These are phyloP conservation scores for Auricularia sp. DNA, from an alignment of 768 basidiomycete genomes.

Conservation along the genomic window DNA sequence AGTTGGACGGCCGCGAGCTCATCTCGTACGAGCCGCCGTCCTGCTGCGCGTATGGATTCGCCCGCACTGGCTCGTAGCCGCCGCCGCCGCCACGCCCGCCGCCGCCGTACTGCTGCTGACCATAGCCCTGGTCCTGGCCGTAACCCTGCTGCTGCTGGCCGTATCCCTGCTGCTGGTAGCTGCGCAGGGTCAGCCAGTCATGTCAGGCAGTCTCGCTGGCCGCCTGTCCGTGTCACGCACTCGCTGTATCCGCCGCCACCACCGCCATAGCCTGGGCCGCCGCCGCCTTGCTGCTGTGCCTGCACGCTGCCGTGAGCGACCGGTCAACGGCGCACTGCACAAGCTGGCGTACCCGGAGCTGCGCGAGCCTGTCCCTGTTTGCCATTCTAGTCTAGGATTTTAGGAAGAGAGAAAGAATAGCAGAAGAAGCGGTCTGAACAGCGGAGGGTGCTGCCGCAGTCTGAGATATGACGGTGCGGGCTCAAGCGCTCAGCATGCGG, in stretches of 20 bases:
- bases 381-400: background rate
- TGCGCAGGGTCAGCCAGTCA: background rate
- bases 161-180: background rate
- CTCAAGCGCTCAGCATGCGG: too few relatives aligned
- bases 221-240: background rate
- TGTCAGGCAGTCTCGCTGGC: background rate
- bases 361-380: background rate
- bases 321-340: background rate
- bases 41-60: conserved; percentile 1
- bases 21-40: conserved; percentile 1
- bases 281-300: background rate
- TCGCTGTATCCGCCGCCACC: background rate
- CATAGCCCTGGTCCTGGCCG: background rate
- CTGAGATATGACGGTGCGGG: too few relatives aligned
- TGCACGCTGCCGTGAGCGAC: background rate
- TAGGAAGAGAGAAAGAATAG: too few relatives aligned
- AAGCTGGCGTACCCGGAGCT: background rate
- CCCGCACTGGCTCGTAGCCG: background rate
- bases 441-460: too few relatives aligned
- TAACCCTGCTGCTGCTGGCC: background rate
- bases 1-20: background rate
- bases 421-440: too few relatives aligned
- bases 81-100: background rate
- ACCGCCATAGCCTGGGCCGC: background rate
- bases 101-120: background rate